Evolutionary conservation across 169 alveolate genomes (phyloP), one percentile per base, ranked within the genome.

Genomic region (Plasmodium reichenowi): DNA sequence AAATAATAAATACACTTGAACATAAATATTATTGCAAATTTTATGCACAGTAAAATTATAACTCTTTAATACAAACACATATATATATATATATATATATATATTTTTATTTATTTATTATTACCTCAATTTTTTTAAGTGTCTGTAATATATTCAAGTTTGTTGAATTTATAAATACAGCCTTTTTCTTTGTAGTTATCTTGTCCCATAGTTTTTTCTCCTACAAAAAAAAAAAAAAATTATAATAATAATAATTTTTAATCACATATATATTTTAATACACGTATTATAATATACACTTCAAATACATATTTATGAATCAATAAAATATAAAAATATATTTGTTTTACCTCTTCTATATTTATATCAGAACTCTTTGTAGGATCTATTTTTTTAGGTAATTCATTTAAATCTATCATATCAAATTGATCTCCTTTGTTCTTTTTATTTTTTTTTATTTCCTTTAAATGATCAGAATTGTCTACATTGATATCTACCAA

Each of bases 101-200:
- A 45, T n/a, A 32, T 32, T 5, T 38, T 0, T 38, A 38, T 38
- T 38, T 38, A 5, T 38, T 38, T 38, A 38, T 38, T 22, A 13
- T 17, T 83, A 83, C 91, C 73, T 83, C 91, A 22, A 83, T 20
- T 22, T 54, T 50, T 70, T 83, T 83, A 83, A 83, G 68, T 54
- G 59, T 68, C 64, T 83, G 91, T 58, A 83, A 83, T 68, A 83
- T 83, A 75, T 45, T 83, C 45, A 83, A 83, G 38, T 58, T 50
- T 13, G 72, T 17, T 29, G 62, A 38, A 29, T 83, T 83, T 45
- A 83, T 43, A 83, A 83, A 83, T 17, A 83, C 85, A 17, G 74
- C 91, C 24, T 67, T 83, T 62, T 58, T 83, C 74, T 83, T 78
- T 68, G 29, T 83, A 26, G 47, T 15, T 26, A 83, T 67, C 45